phyloP scores from a whole-genome alignment of 768 basidiomycete genomes.

The Termitomyces sp. region DNA sequence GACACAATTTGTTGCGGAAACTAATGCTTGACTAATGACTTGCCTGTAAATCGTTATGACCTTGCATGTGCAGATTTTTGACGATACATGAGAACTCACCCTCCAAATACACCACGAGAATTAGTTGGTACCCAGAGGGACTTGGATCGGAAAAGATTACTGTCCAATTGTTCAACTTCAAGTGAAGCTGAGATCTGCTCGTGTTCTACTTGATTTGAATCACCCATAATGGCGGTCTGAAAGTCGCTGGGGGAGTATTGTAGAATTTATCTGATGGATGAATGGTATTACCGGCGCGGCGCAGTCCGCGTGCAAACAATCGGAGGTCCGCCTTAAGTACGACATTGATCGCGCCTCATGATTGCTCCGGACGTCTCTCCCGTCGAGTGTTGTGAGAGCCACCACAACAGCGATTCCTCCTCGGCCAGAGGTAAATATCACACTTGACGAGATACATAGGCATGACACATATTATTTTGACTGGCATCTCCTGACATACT shows the following conservation, averaged over 20 bases:
- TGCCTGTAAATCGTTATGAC: slow-evolving; percentile 32
- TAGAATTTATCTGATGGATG: too few relatives aligned
- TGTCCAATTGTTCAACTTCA: slow-evolving; percentile 74
- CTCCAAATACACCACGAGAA: slow-evolving; percentile 77
- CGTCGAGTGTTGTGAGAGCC: too few relatives aligned
- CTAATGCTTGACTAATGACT: slow-evolving; percentile 83
- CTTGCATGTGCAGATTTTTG: background rate
- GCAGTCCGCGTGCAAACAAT: too few relatives aligned
- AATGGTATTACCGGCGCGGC: too few relatives aligned
- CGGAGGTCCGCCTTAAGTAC: too few relatives aligned
- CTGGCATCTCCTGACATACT: background rate
- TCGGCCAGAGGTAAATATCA: background rate
- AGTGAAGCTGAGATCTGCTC: slow-evolving; percentile 67
- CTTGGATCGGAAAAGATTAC: slow-evolving; percentile 74
- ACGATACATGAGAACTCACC: slow-evolving; percentile 27
- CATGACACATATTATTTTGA: too few relatives aligned
- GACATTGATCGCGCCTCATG: too few relatives aligned
- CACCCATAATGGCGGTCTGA: slow-evolving; percentile 16
- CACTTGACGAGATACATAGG: too few relatives aligned
- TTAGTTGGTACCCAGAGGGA: slow-evolving; percentile 57
- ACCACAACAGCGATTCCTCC: too few relatives aligned
- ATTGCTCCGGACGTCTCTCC: too few relatives aligned
- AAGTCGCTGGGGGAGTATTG: background rate
- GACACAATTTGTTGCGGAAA: slow-evolving; percentile 75
- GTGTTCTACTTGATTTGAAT: slow-evolving; percentile 50